Percentiles rank a stretch among this genome's conserved stretches.
Evolutionary conservation across 768 basidiomycete genomes (phyloP).

Genomic region (Xerocomellus chrysenteron): DNA sequence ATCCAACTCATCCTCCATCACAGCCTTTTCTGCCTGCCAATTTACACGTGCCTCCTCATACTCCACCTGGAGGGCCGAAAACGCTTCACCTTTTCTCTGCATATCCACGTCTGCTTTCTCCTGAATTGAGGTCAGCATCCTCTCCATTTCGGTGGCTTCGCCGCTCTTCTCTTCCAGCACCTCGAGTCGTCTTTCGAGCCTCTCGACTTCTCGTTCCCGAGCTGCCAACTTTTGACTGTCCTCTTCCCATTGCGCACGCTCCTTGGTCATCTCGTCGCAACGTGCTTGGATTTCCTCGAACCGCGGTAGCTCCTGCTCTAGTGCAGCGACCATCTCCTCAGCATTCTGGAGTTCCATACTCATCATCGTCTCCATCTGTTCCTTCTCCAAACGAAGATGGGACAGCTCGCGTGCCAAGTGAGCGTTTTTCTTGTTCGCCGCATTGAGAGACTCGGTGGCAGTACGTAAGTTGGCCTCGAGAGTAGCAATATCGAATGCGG

Average conservation of each 20-base stretch:
- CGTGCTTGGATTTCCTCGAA: conserved; percentile 49
- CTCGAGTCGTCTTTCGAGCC: conserved; percentile 43
- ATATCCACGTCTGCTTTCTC: conserved; percentile 37
- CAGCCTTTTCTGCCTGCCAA: conserved; percentile 51
- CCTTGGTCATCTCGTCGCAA: conserved; percentile 46
- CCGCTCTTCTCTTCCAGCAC: conserved; percentile 43
- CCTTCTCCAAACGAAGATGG: conserved; percentile 63
- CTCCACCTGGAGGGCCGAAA: conserved; percentile 37
- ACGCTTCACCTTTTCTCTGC: conserved; percentile 41
- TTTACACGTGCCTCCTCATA: conserved; percentile 46
- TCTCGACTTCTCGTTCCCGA: conserved; percentile 36
- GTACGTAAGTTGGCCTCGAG: conserved; percentile 68
- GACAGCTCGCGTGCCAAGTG: conserved; percentile 63
- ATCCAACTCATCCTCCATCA: conserved; percentile 54
- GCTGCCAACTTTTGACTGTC: conserved; percentile 43
- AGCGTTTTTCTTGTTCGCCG: conserved; percentile 59
- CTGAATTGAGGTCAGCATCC: conserved; percentile 35
- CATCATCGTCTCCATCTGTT: conserved; percentile 63
- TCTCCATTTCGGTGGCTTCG: conserved; percentile 42
- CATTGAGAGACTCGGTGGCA: conserved; percentile 55
- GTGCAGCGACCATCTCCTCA: conserved; percentile 58
- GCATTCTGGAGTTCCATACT: conserved; percentile 64
- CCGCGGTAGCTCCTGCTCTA: conserved; percentile 55
- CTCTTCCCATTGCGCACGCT: conserved; percentile 50
- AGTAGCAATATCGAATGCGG: conserved; percentile 44